A percentile compares a stretch with the other conserved stretches of the same genome.
Evolutionary conservation across 2,329 filamentous ascomycete species (phyloP).

Genomic region (Reticulascus tulasneorum): DNA sequence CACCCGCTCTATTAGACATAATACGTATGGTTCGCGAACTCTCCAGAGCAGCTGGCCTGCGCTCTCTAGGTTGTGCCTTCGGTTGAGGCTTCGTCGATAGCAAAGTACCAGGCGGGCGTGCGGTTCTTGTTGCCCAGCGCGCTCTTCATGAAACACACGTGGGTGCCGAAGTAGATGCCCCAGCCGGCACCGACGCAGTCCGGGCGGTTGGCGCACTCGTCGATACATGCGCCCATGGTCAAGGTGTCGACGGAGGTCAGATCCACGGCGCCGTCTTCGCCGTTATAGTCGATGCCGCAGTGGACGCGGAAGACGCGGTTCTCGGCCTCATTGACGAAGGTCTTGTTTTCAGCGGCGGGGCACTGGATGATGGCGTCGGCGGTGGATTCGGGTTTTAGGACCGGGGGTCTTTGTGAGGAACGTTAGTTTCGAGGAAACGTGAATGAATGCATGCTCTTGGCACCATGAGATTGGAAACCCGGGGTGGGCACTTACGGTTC

Average conservation of each 20-base stretch:
- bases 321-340: constrained; percentile 6
- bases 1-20: too few relatives aligned
- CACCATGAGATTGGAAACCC: too few relatives aligned
- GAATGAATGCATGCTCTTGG: too few relatives aligned
- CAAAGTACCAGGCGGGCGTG: constrained; percentile 10
- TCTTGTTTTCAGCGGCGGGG: constrained; percentile 12
- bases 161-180: constrained; percentile 14
- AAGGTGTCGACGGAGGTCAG: constrained; percentile 7
- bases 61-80: too few relatives aligned
- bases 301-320: constrained; percentile 10
- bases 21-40: too few relatives aligned
- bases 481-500: too few relatives aligned
- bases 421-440: too few relatives aligned
- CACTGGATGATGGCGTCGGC: constrained; percentile 11
- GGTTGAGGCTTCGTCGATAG: constrained; percentile 7
- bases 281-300: constrained; percentile 18
- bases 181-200: constrained; percentile 18
- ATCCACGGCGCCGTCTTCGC: constrained; percentile 11
- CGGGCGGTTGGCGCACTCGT: constrained; percentile 14
- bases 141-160: constrained; percentile 19
- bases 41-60: too few relatives aligned
- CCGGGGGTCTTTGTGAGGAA: too few relatives aligned
- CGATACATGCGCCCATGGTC: constrained; percentile 18
- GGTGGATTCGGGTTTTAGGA: constrained; percentile 5
- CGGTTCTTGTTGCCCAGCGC: constrained; percentile 8